A percentile compares a stretch with the other conserved stretches of the same genome.
These are phyloP conservation scores for Cucumis variabilis DNA, from an alignment of 331 rosid species.

Conservation along the genomic window DNA sequence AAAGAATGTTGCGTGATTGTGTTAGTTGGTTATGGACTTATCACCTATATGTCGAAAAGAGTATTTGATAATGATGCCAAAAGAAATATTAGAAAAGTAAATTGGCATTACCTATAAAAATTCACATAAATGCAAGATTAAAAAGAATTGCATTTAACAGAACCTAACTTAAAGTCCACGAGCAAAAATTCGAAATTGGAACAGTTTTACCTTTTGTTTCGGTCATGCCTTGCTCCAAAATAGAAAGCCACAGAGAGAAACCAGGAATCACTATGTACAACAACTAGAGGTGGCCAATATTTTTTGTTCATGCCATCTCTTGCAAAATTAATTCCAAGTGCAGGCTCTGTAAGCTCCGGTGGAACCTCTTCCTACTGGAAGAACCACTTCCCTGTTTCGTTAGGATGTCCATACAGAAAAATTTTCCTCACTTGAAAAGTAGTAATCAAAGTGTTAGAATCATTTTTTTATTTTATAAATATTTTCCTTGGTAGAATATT, in stretches of 20 bases:
- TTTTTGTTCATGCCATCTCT: slow-evolving; percentile 89
- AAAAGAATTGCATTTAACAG: not conserved
- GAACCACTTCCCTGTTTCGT: slow-evolving; percentile 84
- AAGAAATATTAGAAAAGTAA: not conserved
- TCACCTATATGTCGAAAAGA: not conserved
- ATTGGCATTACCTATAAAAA: not conserved
- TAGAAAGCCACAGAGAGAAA: slow-evolving; percentile 92
- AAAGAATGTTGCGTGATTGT: not conserved
- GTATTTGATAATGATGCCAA: not conserved
- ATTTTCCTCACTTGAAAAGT: slow-evolving; percentile 72
- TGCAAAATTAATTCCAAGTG: slow-evolving; percentile 95
- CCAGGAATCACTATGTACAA: slow-evolving; percentile 95
- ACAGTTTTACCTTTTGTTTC: slow-evolving; percentile 70
- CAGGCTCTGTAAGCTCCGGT: slow-evolving; percentile 95
- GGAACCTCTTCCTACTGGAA: slow-evolving; percentile 92
- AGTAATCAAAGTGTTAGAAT: slow-evolving; percentile 24
- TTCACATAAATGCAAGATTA: not conserved
- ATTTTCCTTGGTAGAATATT: no score
- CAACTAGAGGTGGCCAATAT: slow-evolving; percentile 95
- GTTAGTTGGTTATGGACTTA: not conserved
- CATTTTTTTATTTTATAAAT: no score
- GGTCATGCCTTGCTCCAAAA: slow-evolving; percentile 88
- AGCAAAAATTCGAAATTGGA: not conserved
- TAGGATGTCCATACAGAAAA: slow-evolving; percentile 86
- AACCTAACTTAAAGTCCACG: not conserved